Evolutionary conservation across 345 rosid genomes (phyloP), one percentile per base, ranked within the genome.

Genomic region (Carallia brachiata): DNA sequence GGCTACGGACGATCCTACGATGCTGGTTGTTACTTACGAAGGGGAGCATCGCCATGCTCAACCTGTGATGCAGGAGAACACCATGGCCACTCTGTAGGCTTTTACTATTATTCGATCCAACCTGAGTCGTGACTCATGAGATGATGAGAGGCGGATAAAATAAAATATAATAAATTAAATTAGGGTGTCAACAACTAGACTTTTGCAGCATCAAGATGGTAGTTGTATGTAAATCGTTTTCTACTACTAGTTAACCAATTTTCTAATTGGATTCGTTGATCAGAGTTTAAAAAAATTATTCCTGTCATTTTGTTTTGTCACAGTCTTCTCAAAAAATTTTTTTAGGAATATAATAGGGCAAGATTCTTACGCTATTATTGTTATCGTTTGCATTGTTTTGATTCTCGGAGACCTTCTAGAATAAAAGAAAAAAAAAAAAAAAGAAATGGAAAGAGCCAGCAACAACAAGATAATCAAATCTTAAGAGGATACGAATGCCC

Each of bases 21-120:
- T 94, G 97, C 80, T 94, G 73, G 87, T 91, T 4, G 98, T 94
- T 50, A 90, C 97, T 0, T 94, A 94, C 84, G 93, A 90, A 72
- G 96, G 93, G 65, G 98, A 94, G 77, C 98, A 94, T 78, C 88
- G 83, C 19, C 98, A 93, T 57, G 44, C 77, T 17, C 89, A 77
- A 56, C 4, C 82, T 4, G 89, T 80, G 75, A 60, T 80, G 83
- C 87, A 80, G 70, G 91, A 83, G 69, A 84, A 79, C 73, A 23
- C 23, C 23, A 23, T 73, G 61, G 59, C 63, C 56, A 61, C 78
- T 16, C 77, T 18, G 75, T 82, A 23, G 88, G 84, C 62, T 59
- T 32, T 1, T 4, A 32, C 4, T 86, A 69, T 87, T 79, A 4
- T 86, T 87, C 70, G 81, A 86, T 66, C 87, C 91, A 44, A 69